Conservation (phyloP, 2,329 filamentous ascomycete species). For the Clonostachys solani region DNA sequence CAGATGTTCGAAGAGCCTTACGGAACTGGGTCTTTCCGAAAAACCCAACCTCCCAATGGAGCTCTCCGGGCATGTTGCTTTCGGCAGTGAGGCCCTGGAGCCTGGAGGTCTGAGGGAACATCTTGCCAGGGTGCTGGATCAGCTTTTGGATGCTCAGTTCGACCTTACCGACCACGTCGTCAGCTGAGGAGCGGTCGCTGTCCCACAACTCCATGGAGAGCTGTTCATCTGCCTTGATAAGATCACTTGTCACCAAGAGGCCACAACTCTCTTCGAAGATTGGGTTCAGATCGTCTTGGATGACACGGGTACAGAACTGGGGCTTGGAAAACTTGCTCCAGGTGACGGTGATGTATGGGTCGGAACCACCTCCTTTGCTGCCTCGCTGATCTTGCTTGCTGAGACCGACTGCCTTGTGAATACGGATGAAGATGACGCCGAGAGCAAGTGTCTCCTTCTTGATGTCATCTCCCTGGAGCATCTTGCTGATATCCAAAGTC, state of each 20-base stretch:
- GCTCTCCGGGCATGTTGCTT: slow-evolving; percentile 84
- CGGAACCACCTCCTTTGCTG: slow-evolving; percentile 80
- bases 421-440: slow-evolving; percentile 88
- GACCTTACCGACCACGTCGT: slow-evolving; percentile 93
- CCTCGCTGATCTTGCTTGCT: slow-evolving; percentile 88
- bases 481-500: slow-evolving; percentile 85
- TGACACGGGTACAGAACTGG: slow-evolving; percentile 95
- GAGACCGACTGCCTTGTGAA: slow-evolving; percentile 80
- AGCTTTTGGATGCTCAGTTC: slow-evolving; percentile 92
- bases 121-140: slow-evolving; percentile 85
- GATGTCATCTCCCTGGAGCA: slow-evolving; percentile 87
- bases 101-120: slow-evolving; percentile 86
- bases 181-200: slow-evolving; percentile 84
- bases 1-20: slow-evolving; percentile 78
- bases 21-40: slow-evolving; percentile 90
- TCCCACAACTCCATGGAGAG: slow-evolving; percentile 95
- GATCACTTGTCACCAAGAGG: slow-evolving; percentile 79
- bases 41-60: slow-evolving; percentile 95
- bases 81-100: slow-evolving; percentile 79
- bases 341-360: slow-evolving; percentile 90
- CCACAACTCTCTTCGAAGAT: slow-evolving; percentile 87
- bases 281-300: slow-evolving; percentile 90
- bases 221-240: slow-evolving; percentile 91
- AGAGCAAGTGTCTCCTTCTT: slow-evolving; percentile 84
- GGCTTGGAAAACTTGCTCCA: slow-evolving; percentile 98